Evolutionary conservation across 176 grass and related monocot species (phyloP).

Genomic region (Oropetium thomaeum): DNA sequence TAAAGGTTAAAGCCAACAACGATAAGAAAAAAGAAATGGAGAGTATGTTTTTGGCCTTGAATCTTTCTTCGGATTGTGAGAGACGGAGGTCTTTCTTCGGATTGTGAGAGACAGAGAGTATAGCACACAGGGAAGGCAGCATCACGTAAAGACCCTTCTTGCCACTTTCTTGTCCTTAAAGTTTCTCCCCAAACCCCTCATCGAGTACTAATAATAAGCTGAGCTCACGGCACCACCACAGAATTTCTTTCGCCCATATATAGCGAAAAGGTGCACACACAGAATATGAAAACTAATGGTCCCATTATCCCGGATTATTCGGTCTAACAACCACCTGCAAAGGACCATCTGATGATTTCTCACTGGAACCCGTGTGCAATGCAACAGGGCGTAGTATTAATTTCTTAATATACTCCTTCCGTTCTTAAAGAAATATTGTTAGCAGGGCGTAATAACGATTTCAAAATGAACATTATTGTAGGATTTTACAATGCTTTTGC

Average conservation of each 20-base stretch:
- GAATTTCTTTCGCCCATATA: background rate
- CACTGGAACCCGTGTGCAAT: background rate
- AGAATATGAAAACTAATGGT: background rate
- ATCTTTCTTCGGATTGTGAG: background rate
- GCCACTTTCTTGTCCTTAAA: constrained; percentile 42
- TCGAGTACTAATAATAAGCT: background rate
- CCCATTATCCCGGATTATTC: constrained; percentile 11
- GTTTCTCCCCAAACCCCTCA: constrained; percentile 14
- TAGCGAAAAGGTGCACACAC: background rate
- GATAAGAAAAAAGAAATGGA: too few relatives aligned
- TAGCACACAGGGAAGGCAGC: background rate
- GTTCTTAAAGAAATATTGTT: too few relatives aligned
- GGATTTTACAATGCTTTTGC: too few relatives aligned
- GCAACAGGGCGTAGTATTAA: too few relatives aligned
- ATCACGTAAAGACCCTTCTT: background rate
- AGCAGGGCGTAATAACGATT: too few relatives aligned
- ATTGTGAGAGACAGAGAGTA: background rate
- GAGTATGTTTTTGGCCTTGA: background rate
- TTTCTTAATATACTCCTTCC: too few relatives aligned
- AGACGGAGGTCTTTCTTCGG: too few relatives aligned
- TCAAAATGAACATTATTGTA: too few relatives aligned
- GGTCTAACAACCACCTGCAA: background rate
- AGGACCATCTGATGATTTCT: background rate
- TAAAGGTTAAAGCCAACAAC: too few relatives aligned
- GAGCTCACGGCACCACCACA: background rate